These are phyloP conservation scores for Aulographum hederae DNA, from an alignment of 2,329 filamentous ascomycete genomes.

Conservation along the genomic window DNA sequence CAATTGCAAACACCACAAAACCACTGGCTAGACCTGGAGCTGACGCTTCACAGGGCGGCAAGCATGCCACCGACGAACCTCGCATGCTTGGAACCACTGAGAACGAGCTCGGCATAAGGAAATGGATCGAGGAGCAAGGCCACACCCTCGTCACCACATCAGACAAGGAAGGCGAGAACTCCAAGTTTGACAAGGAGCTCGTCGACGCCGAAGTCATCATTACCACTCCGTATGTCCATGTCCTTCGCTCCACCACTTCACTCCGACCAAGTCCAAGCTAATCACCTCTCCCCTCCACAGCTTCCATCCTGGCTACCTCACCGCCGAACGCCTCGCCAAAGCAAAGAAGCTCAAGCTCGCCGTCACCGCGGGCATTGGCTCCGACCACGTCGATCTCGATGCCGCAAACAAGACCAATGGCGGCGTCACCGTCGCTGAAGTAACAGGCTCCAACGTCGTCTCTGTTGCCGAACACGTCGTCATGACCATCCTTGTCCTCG, in stretches of 20 bases:
- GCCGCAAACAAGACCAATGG: constrained; percentile 97
- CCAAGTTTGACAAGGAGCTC: constrained; percentile 85
- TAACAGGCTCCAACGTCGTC: constrained; percentile 95
- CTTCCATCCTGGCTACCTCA: constrained; percentile 97
- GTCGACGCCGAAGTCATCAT: constrained; percentile 98
- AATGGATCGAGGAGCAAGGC: constrained; percentile 94
- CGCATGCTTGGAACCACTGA: constrained; percentile 85
- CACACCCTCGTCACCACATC: constrained; percentile 95
- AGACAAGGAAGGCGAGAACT: constrained; percentile 90
- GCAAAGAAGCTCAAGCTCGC: constrained; percentile 98
- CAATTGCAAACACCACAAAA: no score
- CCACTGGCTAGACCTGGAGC: no score
- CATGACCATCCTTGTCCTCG: constrained; percentile 92
- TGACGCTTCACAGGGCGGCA: constrained; percentile 48
- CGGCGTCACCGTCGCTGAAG: constrained; percentile 90
- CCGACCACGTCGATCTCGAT: constrained; percentile 93
- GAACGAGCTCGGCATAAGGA: constrained; percentile 92
- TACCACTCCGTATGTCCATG: constrained; percentile 62
- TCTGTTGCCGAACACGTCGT: constrained; percentile 97
- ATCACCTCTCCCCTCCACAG: constrained; percentile 25
- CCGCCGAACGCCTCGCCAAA: constrained; percentile 85
- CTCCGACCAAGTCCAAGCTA: background rate
- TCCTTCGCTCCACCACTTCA: background rate
- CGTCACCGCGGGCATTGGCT: constrained; percentile 92
- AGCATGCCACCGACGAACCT: constrained; percentile 80